Evolutionary conservation across 140 eudicot species (phyloP).

Genomic region (Stevia rebaudiana): DNA sequence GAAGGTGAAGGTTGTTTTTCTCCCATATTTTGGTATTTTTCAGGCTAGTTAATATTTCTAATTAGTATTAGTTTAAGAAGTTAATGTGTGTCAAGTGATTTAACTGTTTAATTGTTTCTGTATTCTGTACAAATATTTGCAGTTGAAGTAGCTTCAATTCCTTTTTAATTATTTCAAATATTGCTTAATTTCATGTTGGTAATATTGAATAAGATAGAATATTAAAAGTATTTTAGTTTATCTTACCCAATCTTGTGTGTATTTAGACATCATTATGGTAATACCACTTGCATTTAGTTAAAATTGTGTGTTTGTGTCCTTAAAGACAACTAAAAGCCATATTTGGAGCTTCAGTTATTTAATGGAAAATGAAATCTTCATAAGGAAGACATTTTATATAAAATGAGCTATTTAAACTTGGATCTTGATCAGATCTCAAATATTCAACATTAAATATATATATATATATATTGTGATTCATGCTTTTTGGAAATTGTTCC

Average conservation of each 20-base stretch:
- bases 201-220: too few species aligned
- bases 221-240: too few species aligned
- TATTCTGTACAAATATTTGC: slow-evolving; percentile 40
- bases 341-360: background rate
- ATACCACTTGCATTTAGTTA: background rate
- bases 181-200: background rate
- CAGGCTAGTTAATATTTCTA: slow-evolving; percentile 18
- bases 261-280: too few species aligned
- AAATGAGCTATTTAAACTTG: slow-evolving; percentile 30
- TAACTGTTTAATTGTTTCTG: slow-evolving; percentile 29
- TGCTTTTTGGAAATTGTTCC: slow-evolving; percentile 24
- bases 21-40: background rate
- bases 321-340: background rate
- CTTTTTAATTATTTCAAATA: slow-evolving; percentile 9
- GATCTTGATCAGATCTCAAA: slow-evolving; percentile 33
- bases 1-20: slow-evolving; percentile 6
- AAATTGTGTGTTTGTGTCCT: background rate
- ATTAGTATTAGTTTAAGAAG: slow-evolving; percentile 18
- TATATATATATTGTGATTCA: slow-evolving; percentile 7
- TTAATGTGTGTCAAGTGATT: slow-evolving; percentile 29
- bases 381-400: background rate
- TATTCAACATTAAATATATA: background rate
- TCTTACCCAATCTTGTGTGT: too few species aligned
- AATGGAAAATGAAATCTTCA: background rate
- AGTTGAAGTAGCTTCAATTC: slow-evolving; percentile 27